Percentiles rank a stretch among this genome's conserved stretches.
These are phyloP conservation scores for Apophysomyces elegans DNA, from an alignment of 371 early-diverging fungal species.

Conservation along the genomic window DNA sequence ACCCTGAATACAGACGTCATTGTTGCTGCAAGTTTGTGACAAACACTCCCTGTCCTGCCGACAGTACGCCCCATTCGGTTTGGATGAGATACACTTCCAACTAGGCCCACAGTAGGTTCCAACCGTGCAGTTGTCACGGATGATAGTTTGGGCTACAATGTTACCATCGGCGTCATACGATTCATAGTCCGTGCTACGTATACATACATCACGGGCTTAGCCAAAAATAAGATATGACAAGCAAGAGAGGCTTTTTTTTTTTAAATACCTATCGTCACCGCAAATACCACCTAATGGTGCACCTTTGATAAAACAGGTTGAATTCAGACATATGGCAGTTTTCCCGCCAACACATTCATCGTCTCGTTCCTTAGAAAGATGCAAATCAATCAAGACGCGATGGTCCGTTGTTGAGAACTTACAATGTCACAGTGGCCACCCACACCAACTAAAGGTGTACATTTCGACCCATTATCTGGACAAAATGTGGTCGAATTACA, in stretches of 20 bases:
- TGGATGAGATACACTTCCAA: constrained; percentile 33
- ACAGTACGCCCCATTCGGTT: constrained; percentile 25
- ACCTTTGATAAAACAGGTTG: constrained; percentile 44
- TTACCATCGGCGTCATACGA: constrained; percentile 37
- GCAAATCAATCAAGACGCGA: not conserved
- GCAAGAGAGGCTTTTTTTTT: not conserved
- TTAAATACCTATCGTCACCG: constrained; percentile 46
- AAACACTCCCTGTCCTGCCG: constrained; percentile 51
- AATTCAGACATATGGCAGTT: constrained; percentile 47
- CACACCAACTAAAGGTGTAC: constrained; percentile 24
- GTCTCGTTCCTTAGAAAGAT: constrained; percentile 41
- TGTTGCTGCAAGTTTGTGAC: constrained; percentile 42
- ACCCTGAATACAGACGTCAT: constrained; percentile 38
- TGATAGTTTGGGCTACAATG: constrained; percentile 36
- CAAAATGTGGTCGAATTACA: constrained; percentile 38
- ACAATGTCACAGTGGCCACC: constrained; percentile 43
- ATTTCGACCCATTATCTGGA: constrained; percentile 45
- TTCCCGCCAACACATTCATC: constrained; percentile 43
- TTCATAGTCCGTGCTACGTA: constrained; percentile 26
- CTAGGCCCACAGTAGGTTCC: constrained; percentile 37
- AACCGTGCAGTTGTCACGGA: constrained; percentile 53
- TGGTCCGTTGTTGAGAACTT: not conserved
- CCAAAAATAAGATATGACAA: not conserved
- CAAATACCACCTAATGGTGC: constrained; percentile 49
- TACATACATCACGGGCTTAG: constrained; percentile 7